phyloP scores from a whole-genome alignment of 805 yeast species.

The Kregervanrija fluxuum region DNA sequence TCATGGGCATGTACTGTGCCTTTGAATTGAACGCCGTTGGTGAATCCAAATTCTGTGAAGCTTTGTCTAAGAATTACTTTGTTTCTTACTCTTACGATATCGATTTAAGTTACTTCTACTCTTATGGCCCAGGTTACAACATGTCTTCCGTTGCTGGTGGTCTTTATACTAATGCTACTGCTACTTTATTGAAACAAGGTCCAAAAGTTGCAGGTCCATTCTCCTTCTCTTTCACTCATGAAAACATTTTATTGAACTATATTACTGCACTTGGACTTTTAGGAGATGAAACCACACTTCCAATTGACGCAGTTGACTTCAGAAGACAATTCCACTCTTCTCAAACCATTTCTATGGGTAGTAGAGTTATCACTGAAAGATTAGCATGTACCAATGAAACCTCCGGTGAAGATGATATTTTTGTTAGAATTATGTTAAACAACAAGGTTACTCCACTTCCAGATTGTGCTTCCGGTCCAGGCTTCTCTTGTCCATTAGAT shows the following conservation, averaged over 20 bases:
- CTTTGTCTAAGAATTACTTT: conserved; percentile 61
- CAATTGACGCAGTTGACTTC: conserved; percentile 36
- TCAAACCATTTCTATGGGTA: conserved; percentile 48
- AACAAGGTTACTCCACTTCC: conserved; percentile 48
- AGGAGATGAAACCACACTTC: conserved; percentile 32
- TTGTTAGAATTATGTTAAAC: conserved; percentile 40
- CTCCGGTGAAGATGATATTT: conserved; percentile 15
- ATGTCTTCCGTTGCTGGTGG: conserved; percentile 50
- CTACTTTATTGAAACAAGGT: conserved; percentile 29
- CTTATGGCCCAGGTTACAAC: conserved; percentile 54
- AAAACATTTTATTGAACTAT: conserved; percentile 50
- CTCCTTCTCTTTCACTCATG: conserved; percentile 67
- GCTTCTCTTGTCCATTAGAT: conserved; percentile 36
- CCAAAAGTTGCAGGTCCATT: conserved; percentile 26
- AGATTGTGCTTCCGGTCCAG: conserved; percentile 42
- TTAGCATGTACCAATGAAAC: conserved; percentile 27
- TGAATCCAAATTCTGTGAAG: conserved; percentile 51
- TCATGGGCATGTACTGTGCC: conserved; percentile 56
- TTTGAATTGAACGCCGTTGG: conserved; percentile 67
- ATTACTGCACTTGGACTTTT: conserved; percentile 57
- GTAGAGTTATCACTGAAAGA: conserved; percentile 39
- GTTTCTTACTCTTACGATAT: conserved; percentile 48
- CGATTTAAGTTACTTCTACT: conserved; percentile 51
- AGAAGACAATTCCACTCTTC: conserved; percentile 25
- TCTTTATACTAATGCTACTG: conserved; percentile 40